A percentile compares a stretch with the other conserved stretches of the same genome.
Evolutionary conservation across 768 basidiomycete genomes (phyloP).

Genomic region (Tulasnella sp.): DNA sequence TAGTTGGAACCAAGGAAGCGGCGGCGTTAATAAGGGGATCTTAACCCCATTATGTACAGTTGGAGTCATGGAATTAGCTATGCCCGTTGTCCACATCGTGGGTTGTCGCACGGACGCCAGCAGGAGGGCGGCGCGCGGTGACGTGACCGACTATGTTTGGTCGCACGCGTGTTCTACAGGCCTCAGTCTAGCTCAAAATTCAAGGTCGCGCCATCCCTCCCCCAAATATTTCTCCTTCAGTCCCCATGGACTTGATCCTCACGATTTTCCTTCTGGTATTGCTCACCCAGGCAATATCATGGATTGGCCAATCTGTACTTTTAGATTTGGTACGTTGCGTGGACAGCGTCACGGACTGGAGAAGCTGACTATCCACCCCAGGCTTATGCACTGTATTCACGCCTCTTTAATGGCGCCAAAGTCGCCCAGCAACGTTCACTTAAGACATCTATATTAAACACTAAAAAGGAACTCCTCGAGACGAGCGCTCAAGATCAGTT

Average conservation of each 20-base stretch:
- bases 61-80: background rate
- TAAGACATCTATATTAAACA: constrained; percentile 75
- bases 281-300: constrained; percentile 78
- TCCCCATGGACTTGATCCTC: constrained; percentile 43
- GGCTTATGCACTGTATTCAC: constrained; percentile 74
- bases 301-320: constrained; percentile 86
- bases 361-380: constrained; percentile 42
- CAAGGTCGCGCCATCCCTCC: background rate
- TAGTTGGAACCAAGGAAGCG: constrained; percentile 59
- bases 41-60: background rate
- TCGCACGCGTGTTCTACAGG: constrained; percentile 8
- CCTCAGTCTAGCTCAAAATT: background rate
- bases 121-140: too few relatives aligned
- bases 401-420: constrained; percentile 61
- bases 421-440: constrained; percentile 66
- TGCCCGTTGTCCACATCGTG: background rate
- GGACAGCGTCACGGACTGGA: background rate
- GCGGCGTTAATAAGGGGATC: constrained; percentile 43
- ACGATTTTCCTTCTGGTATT: constrained; percentile 83
- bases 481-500: constrained; percentile 98
- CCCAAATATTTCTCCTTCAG: background rate
- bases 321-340: constrained; percentile 68
- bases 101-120: too few relatives aligned
- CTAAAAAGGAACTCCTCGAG: constrained; percentile 81
- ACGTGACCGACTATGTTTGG: background rate